Evolutionary conservation across 2,329 filamentous ascomycete species (phyloP).

Genomic region (Rutstroemia sp.): DNA sequence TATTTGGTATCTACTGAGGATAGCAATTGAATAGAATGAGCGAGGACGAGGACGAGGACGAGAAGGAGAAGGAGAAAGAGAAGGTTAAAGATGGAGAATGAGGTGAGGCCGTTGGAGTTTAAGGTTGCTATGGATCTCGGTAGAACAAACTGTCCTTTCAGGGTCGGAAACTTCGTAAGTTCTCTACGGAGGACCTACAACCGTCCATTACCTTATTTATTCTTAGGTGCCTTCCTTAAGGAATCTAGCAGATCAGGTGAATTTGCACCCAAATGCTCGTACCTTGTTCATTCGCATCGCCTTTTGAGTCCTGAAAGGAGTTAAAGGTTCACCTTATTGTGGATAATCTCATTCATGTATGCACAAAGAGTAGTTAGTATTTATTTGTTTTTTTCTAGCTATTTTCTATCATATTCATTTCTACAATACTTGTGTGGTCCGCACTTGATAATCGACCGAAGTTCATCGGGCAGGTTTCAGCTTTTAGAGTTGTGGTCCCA

Average conservation of each 20-base stretch:
- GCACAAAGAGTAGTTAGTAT: too few relatives aligned
- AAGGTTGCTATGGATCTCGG: constrained; percentile 4
- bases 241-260: too few relatives aligned
- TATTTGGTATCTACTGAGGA: neutral
- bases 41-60: neutral
- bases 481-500: neutral
- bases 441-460: neutral
- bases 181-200: neutral
- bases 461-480: neutral
- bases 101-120: neutral
- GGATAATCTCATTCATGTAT: neutral
- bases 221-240: too few relatives aligned
- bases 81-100: constrained; percentile 1
- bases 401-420: neutral
- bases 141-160: constrained; percentile 8
- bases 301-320: too few relatives aligned
- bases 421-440: neutral
- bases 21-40: neutral
- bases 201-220: too few relatives aligned
- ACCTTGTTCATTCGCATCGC: too few relatives aligned
- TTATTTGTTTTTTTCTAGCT: neutral
- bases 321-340: neutral
- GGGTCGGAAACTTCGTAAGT: neutral
- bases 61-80: constrained; percentile 8
- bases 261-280: too few relatives aligned